Percentiles rank a stretch among this genome's conserved stretches.
Conservation (phyloP, 2,329 filamentous ascomycete genomes). For the Colletotrichum gigasporum region DNA sequence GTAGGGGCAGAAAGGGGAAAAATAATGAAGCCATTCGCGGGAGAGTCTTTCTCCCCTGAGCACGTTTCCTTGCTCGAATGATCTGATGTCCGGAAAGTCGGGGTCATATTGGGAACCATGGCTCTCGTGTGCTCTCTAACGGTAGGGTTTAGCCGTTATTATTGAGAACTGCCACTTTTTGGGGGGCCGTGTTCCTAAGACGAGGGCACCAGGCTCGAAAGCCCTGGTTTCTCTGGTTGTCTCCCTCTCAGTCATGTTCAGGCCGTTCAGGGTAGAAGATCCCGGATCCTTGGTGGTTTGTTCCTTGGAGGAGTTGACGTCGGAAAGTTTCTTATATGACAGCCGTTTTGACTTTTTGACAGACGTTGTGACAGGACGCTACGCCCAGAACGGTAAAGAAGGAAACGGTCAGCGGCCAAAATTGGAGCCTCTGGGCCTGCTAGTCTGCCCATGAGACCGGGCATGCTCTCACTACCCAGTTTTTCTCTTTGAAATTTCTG, state of each 20-base stretch:
- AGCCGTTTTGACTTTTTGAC: not conserved
- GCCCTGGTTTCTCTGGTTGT: not conserved
- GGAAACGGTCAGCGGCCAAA: conserved; percentile 4
- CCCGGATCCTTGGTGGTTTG: not conserved
- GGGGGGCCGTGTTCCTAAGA: not conserved
- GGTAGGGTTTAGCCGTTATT: not conserved
- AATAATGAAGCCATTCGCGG: not conserved
- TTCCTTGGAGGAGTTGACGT: not conserved
- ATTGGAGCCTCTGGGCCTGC: conserved; percentile 1
- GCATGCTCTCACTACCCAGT: not conserved
- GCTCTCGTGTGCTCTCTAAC: not conserved
- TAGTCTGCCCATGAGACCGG: not conserved
- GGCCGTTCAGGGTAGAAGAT: not conserved
- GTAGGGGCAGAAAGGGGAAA: not conserved
- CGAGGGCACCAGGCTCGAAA: no score
- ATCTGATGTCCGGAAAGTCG: not conserved
- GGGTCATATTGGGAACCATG: not conserved
- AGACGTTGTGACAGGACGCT: conserved; percentile 22
- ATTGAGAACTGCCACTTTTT: not conserved
- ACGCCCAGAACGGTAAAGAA: conserved; percentile 12
- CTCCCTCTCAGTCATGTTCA: not conserved
- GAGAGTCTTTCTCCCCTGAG: not conserved
- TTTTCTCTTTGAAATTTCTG: not conserved
- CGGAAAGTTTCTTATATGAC: conserved; percentile 8
- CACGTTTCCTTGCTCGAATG: not conserved